Evolutionary conservation across 108 stramenopile genomes (phyloP), one percentile per base, ranked within the genome.

Genomic region (Chaetoceros tenuissimus): DNA sequence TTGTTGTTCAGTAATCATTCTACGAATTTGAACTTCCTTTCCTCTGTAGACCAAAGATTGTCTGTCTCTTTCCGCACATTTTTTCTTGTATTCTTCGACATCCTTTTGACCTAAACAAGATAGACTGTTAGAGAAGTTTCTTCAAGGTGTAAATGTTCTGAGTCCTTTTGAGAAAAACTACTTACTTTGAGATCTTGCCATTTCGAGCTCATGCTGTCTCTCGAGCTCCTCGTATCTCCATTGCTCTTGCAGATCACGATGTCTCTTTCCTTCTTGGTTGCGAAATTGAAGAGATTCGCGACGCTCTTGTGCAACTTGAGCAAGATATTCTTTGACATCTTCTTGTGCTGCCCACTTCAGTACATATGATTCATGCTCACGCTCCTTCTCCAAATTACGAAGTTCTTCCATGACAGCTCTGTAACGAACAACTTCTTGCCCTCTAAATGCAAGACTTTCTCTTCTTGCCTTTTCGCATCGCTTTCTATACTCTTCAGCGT

Each of bases 331-430:
- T 52, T 84, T 80, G 2, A 69, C 82, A 57, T 92, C 91, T 53
- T 82, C 66, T 43, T 88, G 80, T 1, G 68, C 91, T 8, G 82
- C 81, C 77, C 85, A 88, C 47, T 88, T 88, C 46, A 86, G 57
- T 72, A 81, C 73, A 57, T 59, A 83, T 1, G 80, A 80, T 66
- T 92, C 87, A 28, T 81, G 68, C 69, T 88, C 91, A 48, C 80
- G 73, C 50, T 88, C 85, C 49, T 63, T 60, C 8, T 73, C 71
- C 26, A 92, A 34, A n/a, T 25, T 46, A 44, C 61, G 53, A 51
- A 92, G 70, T 54, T 92, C 91, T 48, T 73, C 45, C 87, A 88
- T 87, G 2, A 87, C 82, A 31, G 69, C 72, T 10, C 68, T 69
- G 64, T 82, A 82, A 18, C 58, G 78, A 1, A 60, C 64, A 44